Evolutionary conservation across 495 filamentous ascomycete genomes (phyloP).

Genomic region (Annulohypoxylon nitens): DNA sequence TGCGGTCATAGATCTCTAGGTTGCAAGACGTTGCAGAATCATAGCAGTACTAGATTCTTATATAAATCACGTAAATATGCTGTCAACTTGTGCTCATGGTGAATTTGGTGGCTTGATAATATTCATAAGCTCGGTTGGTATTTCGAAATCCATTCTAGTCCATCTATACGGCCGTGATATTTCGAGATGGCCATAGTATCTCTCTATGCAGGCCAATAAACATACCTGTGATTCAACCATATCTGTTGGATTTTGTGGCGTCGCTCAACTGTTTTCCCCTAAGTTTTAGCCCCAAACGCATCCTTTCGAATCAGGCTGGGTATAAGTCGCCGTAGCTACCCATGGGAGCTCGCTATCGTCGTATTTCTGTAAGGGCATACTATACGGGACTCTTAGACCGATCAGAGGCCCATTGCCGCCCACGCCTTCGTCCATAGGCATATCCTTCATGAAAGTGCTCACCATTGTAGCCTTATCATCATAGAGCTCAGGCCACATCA

Average conservation of each 20-base stretch:
- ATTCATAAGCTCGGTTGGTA: not conserved
- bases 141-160: not conserved
- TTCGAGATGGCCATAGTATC: not conserved
- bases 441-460: slow-evolving; percentile 74
- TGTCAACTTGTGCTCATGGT: not conserved
- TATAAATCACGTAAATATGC: slow-evolving; percentile 26
- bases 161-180: too few relatives aligned
- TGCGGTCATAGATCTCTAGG: slow-evolving; percentile 9
- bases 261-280: not conserved
- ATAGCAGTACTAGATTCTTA: slow-evolving; percentile 25
- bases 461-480: slow-evolving; percentile 70
- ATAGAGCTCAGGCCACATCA: slow-evolving; percentile 85
- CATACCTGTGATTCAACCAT: too few relatives aligned
- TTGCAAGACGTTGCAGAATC: slow-evolving; percentile 4
- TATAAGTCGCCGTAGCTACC: slow-evolving; percentile 75
- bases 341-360: slow-evolving; percentile 75
- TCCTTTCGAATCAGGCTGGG: slow-evolving; percentile 78
- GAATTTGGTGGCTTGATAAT: not conserved
- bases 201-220: not conserved
- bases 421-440: slow-evolving; percentile 49
- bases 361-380: slow-evolving; percentile 79
- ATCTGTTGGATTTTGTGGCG: not conserved
- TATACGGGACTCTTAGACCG: slow-evolving; percentile 86
- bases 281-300: slow-evolving; percentile 41
- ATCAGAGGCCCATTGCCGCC: slow-evolving; percentile 56